A percentile compares a stretch with the other conserved stretches of the same genome.
phyloP scores from a whole-genome alignment of 176 grass and related monocot genomes.

The Bothriochloa decipiens region DNA sequence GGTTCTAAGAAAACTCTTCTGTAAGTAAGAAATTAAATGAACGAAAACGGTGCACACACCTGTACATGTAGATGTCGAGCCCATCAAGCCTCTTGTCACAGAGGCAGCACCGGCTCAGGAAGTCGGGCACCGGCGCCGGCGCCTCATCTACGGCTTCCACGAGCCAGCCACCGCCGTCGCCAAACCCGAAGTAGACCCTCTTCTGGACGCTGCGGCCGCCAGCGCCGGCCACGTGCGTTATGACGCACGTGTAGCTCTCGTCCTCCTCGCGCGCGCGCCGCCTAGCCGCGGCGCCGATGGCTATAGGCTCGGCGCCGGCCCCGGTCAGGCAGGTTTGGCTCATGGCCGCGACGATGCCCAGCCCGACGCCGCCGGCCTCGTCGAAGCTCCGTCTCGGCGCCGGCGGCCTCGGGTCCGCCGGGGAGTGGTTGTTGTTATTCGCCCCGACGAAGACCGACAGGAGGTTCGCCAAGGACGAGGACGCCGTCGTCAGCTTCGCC shows the following conservation, averaged over 20 bases:
- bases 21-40: background rate
- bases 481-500: constrained; percentile 16
- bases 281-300: constrained; percentile 22
- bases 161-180: constrained; percentile 15
- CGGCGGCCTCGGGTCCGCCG: constrained; percentile 11
- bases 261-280: constrained; percentile 37
- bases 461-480: constrained; percentile 52
- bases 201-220: constrained; percentile 39
- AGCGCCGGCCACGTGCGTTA: constrained; percentile 49
- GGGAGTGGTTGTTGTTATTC: background rate
- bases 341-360: constrained; percentile 61
- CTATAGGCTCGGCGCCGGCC: constrained; percentile 41
- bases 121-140: constrained; percentile 40
- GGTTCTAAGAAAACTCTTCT: background rate
- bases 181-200: constrained; percentile 57
- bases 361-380: constrained; percentile 42
- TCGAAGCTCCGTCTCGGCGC: constrained; percentile 41
- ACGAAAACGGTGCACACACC: constrained; percentile 33
- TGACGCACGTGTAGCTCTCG: constrained; percentile 71
- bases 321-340: constrained; percentile 23
- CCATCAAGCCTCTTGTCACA: constrained; percentile 65
- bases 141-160: constrained; percentile 26
- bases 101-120: constrained; percentile 61
- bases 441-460: constrained; percentile 43
- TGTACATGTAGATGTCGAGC: constrained; percentile 69